Base-by-base conservation (phyloP, 1,284 basidiomycete species). In the Fomes fomentarius region DNA sequence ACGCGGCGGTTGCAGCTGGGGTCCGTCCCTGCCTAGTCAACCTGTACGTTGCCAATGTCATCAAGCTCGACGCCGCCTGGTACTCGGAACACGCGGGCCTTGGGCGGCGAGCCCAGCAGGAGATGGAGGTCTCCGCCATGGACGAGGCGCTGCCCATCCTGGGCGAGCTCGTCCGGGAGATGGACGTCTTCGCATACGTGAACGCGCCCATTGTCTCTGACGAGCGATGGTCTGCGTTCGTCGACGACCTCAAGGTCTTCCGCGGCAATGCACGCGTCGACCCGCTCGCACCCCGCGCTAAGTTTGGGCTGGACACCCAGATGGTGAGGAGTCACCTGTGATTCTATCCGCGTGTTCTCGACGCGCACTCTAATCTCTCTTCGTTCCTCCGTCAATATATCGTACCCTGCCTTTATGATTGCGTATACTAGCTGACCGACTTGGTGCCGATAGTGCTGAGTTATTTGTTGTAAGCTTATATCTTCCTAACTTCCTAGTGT, bases 61-160 rank as follows among this genome's bases (percentile, higher is more conserved):
- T 75, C 31, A 63, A 67, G 57, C 60, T 63, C 22, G 76, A 78
- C 53, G 49, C 68, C 7, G 68, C 74, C 1, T 78, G 77, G 77
- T 79, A 76, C 57, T 60, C 65, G 9, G 74, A 78, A 56, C 50
- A 67, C 43, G 66, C 62, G 2, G 63, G 60, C 1, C 47, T 76
- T 22, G 58, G 58, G 11, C 58, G 68, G 6, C 37, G 47, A 1
- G 60, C 50, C 24, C 63, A 70, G 45, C 44, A 43, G 8, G 59
- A 61, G 44, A 60, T 68, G 58, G 71, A 71, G 58, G 57, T 50
- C 1, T 50, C 34, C 11, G 72, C 74, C 8, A 38, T 71, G 37
- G 64, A 63, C 47, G 66, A 58, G 9, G 67, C 68, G n/a, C 63
- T 69, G 4, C 67, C 67, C 1, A 54, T 51, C 21, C 56, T 74